Conservation (phyloP, 2,329 filamentous ascomycete species). For the Cordyceps cateniannulata region DNA sequence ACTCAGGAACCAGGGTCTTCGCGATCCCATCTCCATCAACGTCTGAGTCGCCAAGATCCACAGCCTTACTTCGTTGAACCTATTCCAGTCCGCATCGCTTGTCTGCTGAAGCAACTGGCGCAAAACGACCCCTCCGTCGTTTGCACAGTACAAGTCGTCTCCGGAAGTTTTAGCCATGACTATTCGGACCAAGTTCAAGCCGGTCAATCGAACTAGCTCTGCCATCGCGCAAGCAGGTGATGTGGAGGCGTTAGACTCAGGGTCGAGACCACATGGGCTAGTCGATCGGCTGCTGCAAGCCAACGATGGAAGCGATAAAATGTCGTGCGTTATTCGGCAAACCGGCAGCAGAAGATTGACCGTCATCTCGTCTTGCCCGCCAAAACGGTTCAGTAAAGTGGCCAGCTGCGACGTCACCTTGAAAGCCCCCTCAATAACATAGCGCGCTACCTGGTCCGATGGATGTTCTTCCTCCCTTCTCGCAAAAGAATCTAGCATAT, state of each 20-base stretch:
- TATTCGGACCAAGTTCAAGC: constrained; percentile 9
- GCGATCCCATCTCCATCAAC: constrained; percentile 4
- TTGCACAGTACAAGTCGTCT: background rate
- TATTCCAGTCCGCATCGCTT: background rate
- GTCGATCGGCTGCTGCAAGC: background rate
- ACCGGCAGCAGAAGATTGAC: background rate
- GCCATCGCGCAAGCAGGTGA: background rate
- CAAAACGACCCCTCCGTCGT: background rate
- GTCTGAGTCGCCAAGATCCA: constrained; percentile 16
- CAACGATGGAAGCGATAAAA: background rate
- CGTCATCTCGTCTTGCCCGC: background rate
- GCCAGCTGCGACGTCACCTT: background rate
- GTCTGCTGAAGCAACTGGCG: background rate
- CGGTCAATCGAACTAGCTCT: constrained; percentile 15
- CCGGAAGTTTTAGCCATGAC: constrained; percentile 11
- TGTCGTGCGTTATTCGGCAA: background rate
- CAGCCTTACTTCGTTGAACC: constrained; percentile 8
- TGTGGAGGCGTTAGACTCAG: background rate
- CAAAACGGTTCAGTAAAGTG: background rate
- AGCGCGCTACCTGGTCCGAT: background rate
- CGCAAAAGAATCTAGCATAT: background rate
- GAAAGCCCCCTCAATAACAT: background rate
- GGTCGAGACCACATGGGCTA: background rate
- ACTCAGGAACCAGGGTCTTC: constrained; percentile 12
- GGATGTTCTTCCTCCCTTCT: background rate